These are phyloP conservation scores for Dothideomycetes sp. DNA, from an alignment of 2,329 filamentous ascomycete genomes.

Conservation along the genomic window DNA sequence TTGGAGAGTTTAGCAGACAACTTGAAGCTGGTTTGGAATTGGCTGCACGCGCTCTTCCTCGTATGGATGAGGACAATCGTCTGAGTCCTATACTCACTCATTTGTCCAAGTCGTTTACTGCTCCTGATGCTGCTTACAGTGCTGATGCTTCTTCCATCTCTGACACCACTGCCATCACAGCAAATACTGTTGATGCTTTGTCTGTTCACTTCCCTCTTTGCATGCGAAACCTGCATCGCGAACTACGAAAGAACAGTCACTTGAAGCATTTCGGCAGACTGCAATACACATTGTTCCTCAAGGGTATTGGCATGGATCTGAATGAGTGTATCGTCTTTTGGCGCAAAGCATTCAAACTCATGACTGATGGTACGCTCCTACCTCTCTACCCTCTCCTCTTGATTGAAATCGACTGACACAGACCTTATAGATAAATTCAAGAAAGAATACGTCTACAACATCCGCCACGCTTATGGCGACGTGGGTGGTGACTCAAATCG, in stretches of 20 bases:
- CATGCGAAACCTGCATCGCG: slow-evolving; percentile 85
- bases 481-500: slow-evolving; percentile 88
- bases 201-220: slow-evolving; percentile 81
- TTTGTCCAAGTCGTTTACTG: slow-evolving; percentile 91
- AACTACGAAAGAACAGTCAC: slow-evolving; percentile 77
- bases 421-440: slow-evolving; percentile 65
- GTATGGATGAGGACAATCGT: slow-evolving; percentile 92
- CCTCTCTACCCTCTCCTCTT: not conserved
- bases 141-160: slow-evolving; percentile 49
- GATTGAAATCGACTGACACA: not conserved
- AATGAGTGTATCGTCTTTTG: slow-evolving; percentile 90
- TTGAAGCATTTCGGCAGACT: slow-evolving; percentile 88
- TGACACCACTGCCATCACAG: slow-evolving; percentile 64
- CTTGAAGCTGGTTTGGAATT: slow-evolving; percentile 80
- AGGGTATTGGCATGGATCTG: slow-evolving; percentile 85
- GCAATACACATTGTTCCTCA: slow-evolving; percentile 93
- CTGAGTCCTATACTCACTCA: slow-evolving; percentile 67
- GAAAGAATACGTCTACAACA: slow-evolving; percentile 95
- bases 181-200: slow-evolving; percentile 69
- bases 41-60: slow-evolving; percentile 81
- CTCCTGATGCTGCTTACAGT: slow-evolving; percentile 76
- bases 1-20: slow-evolving; percentile 72
- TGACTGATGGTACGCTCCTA: slow-evolving; percentile 53
- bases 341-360: slow-evolving; percentile 73
- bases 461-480: slow-evolving; percentile 90